These are phyloP conservation scores for Phytophthora pinifolia DNA, from an alignment of 352 stramenopile genomes.

Conservation along the genomic window DNA sequence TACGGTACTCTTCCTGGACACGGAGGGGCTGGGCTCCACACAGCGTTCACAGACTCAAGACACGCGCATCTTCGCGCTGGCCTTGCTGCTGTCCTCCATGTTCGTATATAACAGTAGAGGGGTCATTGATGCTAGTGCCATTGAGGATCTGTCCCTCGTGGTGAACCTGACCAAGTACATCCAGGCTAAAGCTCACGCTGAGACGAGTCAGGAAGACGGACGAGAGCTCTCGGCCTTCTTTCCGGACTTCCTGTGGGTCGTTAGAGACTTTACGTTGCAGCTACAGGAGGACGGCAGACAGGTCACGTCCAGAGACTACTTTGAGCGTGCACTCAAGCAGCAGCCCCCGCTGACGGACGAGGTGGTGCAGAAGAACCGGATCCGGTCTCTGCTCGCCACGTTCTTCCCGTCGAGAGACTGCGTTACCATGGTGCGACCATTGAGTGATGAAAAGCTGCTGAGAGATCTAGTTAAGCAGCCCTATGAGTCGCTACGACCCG, in stretches of 20 bases:
- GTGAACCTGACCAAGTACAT: conserved; percentile 81
- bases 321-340: conserved; percentile 73
- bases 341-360: conserved; percentile 46
- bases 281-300: conserved; percentile 57
- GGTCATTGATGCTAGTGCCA: conserved; percentile 72
- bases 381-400: conserved; percentile 53
- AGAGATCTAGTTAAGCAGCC: conserved; percentile 52
- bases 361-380: conserved; percentile 59
- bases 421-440: conserved; percentile 73
- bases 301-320: conserved; percentile 68
- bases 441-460: conserved; percentile 66
- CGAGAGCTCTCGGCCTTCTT: conserved; percentile 63
- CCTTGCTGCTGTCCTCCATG: conserved; percentile 59
- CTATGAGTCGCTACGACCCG: conserved; percentile 53
- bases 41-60: conserved; percentile 72
- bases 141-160: conserved; percentile 78
- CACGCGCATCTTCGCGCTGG: conserved; percentile 70
- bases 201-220: conserved; percentile 11
- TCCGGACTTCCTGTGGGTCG: conserved; percentile 74
- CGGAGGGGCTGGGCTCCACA: conserved; percentile 66
- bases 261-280: conserved; percentile 76
- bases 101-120: conserved; percentile 85
- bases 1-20: conserved; percentile 75
- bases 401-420: conserved; percentile 83
- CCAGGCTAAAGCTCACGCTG: conserved; percentile 39